A percentile compares a stretch with the other conserved stretches of the same genome.
phyloP scores from a whole-genome alignment of 306 rosid species.

The Ziziphus jujuba region DNA sequence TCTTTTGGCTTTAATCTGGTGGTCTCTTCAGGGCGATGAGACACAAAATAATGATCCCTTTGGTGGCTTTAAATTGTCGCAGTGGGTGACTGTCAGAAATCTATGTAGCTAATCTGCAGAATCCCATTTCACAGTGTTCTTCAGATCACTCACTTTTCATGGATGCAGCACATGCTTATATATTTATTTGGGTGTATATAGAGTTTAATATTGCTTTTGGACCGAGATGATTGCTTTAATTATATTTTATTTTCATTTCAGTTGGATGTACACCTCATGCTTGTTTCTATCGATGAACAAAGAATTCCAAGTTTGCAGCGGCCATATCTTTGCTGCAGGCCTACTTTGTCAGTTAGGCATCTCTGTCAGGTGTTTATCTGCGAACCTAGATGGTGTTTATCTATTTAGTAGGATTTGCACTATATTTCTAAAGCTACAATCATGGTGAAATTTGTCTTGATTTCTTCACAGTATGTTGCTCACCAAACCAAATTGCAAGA shows the following conservation, averaged over 20 bases:
- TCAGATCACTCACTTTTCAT: conserved; percentile 1
- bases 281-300: conserved; percentile 63
- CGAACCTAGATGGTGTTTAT: conserved; percentile 11
- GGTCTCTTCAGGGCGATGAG: conserved; percentile 11
- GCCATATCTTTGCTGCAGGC: conserved; percentile 62
- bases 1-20: conserved; percentile 17
- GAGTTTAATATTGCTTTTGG: conserved; percentile 13
- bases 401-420: conserved; percentile 1
- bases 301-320: conserved; percentile 48
- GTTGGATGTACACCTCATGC: conserved; percentile 49
- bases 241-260: conserved; percentile 29
- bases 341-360: conserved; percentile 45
- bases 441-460: conserved; percentile 21
- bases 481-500: conserved; percentile 32
- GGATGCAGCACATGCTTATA: conserved; percentile 5
- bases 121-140: not conserved
- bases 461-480: conserved; percentile 54
- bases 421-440: not conserved
- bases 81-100: conserved; percentile 8
- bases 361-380: conserved; percentile 53
- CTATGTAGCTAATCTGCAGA: conserved; percentile 8
- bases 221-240: conserved; percentile 10
- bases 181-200: not conserved
- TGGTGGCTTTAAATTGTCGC: conserved; percentile 24
- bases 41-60: conserved; percentile 4